Evolutionary conservation across 495 filamentous ascomycete genomes (phyloP), one percentile per base, ranked within the genome.

Genomic region (Penicillium diatomitis): DNA sequence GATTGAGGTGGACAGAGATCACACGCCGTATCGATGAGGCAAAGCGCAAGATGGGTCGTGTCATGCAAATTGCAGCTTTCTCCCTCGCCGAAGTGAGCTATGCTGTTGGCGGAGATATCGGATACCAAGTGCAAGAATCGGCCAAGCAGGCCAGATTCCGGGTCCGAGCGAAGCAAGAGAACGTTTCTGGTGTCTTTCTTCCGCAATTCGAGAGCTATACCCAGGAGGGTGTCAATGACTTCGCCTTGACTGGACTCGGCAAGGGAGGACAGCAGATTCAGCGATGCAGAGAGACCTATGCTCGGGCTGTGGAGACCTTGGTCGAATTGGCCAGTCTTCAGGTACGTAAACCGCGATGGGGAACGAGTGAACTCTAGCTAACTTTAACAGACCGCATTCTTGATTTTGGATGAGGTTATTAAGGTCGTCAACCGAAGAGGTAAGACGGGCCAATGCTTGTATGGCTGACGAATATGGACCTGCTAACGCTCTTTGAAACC

Each of bases 1-100:
- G 55, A 73, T 52, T 30, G 27, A 39, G 41, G 32, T 34, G 38
- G 30, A n/a, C 47, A 87, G 92, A 98, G 62, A 99, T 99, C 59
- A 96, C 92, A 46, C 78, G 84, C 50, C 88, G 92, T 48, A 97
- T 99, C 70, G 92, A 97, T 72, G 91, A 97, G 67, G 92, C 92
- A 30, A 99, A 99, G 71, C 88, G 88, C 53, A 99, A 99, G 75
- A 99, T 99, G 92, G 92, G 92, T 38, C 83, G 92, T 8, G 94
- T 99, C 9, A 97, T 99, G 92, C 90, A 96, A 62, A 92, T 99
- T 66, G 92, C 92, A 8, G 89, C 94, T 30, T 96, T 99, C 67
- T 96, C 92, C 3, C 78, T 99, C 35, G 94, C 92, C 46, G 94
- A 96, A 77, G 94, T 97, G 32, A 95, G 88, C 46, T 99, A 97